Conservation (phyloP, 2,329 filamentous ascomycete species). For the Verticillium zaregamsianum region DNA sequence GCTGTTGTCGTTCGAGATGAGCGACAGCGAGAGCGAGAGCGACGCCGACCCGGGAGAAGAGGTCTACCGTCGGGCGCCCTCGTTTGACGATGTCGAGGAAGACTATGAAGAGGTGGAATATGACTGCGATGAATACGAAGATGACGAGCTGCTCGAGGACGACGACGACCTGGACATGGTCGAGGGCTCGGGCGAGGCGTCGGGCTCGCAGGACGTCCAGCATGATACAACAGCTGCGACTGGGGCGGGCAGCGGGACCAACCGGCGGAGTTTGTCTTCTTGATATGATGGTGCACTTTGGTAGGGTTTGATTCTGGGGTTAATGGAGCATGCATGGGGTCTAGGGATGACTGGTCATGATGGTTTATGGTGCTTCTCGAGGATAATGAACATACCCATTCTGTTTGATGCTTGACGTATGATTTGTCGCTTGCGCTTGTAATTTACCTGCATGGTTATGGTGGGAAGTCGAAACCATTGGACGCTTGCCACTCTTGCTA, state of each 20-base stretch:
- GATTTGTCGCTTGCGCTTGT: not conserved
- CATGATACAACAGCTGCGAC: conserved; percentile 11
- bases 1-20: conserved; percentile 38
- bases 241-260: conserved; percentile 7
- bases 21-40: conserved; percentile 32
- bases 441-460: no score
- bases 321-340: not conserved
- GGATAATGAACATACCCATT: not conserved
- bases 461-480: no score
- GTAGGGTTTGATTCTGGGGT: not conserved
- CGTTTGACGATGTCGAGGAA: conserved; percentile 21
- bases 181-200: not conserved
- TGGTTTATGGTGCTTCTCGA: not conserved
- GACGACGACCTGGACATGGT: not conserved
- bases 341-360: not conserved
- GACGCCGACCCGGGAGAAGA: conserved; percentile 19
- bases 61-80: conserved; percentile 14
- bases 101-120: conserved; percentile 18
- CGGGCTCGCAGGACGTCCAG: conserved; percentile 9
- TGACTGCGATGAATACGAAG: conserved; percentile 12
- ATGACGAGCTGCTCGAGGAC: conserved; percentile 10
- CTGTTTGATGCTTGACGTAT: not conserved
- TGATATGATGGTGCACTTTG: not conserved
- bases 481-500: no score
- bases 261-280: conserved; percentile 11